A percentile compares a stretch with the other conserved stretches of the same genome.
Conservation (phyloP, 352 stramenopile genomes). For the Pythium coloratum region DNA sequence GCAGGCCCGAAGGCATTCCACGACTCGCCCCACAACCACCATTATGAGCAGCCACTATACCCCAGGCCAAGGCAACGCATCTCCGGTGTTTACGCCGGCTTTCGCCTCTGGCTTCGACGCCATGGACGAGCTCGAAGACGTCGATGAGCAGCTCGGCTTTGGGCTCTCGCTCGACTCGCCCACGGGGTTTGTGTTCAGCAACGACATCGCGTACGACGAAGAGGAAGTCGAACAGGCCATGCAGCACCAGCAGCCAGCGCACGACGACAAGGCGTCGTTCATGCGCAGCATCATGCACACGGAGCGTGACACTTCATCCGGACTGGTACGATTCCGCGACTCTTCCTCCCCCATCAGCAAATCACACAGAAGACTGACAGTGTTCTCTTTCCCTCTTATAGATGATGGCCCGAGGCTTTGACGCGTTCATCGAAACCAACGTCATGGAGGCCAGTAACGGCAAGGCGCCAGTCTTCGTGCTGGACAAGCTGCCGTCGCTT, state of each 20-base stretch:
- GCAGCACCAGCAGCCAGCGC: constrained; percentile 16
- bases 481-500: constrained; percentile 22
- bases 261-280: constrained; percentile 29
- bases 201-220: constrained; percentile 27
- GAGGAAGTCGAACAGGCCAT: constrained; percentile 21
- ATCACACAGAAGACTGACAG: constrained; percentile 2
- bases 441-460: constrained; percentile 17
- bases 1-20: constrained; percentile 16
- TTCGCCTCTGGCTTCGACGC: constrained; percentile 14
- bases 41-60: background rate
- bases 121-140: constrained; percentile 19
- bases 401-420: constrained; percentile 26
- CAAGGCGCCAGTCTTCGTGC: constrained; percentile 34
- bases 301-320: constrained; percentile 23
- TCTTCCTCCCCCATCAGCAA: background rate
- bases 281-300: constrained; percentile 27
- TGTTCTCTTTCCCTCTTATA: constrained; percentile 7
- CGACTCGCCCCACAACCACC: constrained; percentile 11
- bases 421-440: constrained; percentile 28
- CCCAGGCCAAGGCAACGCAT: background rate
- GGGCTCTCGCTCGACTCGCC: constrained; percentile 36
- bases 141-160: constrained; percentile 25
- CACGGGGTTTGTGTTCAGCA: constrained; percentile 32
- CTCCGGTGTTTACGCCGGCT: constrained; percentile 24
- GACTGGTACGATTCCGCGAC: constrained; percentile 14